These are phyloP conservation scores for Fragaria nilgerrensis DNA, from an alignment of 306 rosid genomes.

Conservation along the genomic window DNA sequence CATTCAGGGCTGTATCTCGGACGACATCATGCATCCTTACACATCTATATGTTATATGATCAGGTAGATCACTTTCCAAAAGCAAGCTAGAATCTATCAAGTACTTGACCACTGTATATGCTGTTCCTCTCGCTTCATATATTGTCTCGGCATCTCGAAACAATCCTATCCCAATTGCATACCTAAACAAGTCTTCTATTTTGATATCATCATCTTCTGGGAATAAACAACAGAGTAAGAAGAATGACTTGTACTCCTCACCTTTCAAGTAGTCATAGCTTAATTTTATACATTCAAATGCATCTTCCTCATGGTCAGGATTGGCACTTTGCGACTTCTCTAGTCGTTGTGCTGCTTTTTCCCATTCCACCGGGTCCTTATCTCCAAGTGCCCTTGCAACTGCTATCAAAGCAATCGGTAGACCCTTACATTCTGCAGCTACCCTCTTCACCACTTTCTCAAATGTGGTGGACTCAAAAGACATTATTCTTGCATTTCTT, in stretches of 20 bases:
- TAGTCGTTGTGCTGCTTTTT: too few species aligned
- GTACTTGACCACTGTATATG: background rate
- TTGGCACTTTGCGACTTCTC: background rate
- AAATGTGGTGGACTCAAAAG: background rate
- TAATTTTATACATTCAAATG: background rate
- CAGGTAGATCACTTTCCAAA: background rate
- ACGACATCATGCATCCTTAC: too few species aligned
- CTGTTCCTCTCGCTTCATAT: background rate
- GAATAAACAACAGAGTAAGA: background rate
- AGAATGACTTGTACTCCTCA: background rate
- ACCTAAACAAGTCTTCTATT: background rate
- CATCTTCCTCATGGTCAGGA: background rate
- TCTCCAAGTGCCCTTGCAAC: too few species aligned
- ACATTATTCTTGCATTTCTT: too few species aligned
- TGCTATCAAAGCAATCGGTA: too few species aligned
- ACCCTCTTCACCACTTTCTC: rapidly evolving
- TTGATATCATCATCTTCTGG: background rate
- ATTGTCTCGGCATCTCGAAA: background rate
- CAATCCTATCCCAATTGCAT: background rate
- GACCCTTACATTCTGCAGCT: too few species aligned
- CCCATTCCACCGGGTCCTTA: too few species aligned
- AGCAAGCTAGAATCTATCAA: background rate
- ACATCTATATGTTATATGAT: too few species aligned
- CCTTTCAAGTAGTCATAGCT: background rate
- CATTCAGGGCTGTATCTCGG: background rate